Conservation (phyloP, 805 yeast species). For the Komagataella ulmi region DNA sequence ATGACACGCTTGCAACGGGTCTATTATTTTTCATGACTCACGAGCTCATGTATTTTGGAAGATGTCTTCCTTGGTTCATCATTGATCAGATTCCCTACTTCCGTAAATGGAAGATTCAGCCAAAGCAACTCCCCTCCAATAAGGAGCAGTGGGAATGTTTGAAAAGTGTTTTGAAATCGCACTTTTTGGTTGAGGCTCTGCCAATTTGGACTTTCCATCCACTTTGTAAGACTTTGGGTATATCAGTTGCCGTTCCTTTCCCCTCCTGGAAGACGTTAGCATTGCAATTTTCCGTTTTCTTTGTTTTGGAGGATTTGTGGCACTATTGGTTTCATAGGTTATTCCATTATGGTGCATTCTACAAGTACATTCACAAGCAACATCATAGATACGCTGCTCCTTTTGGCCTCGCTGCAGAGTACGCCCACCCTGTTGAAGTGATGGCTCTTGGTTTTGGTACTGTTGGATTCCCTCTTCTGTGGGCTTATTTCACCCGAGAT, state of each 20-base stretch:
- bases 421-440: constrained; percentile 49
- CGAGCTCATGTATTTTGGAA: constrained; percentile 43
- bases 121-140: constrained; percentile 33
- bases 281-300: constrained; percentile 32
- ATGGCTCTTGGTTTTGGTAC: constrained; percentile 46
- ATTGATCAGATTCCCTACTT: constrained; percentile 40
- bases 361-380: constrained; percentile 44
- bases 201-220: constrained; percentile 58
- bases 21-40: constrained; percentile 39
- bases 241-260: constrained; percentile 38
- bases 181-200: constrained; percentile 42
- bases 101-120: constrained; percentile 40
- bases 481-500: constrained; percentile 29
- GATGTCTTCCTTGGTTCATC: constrained; percentile 46
- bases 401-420: constrained; percentile 48
- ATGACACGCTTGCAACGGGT: constrained; percentile 46
- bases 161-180: constrained; percentile 42
- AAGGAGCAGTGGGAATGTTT: constrained; percentile 52
- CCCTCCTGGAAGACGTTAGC: constrained; percentile 28
- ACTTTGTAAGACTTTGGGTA: constrained; percentile 32
- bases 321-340: constrained; percentile 47
- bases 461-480: constrained; percentile 45
- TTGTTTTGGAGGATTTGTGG: constrained; percentile 44
- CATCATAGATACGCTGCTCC: constrained; percentile 54
- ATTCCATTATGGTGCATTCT: constrained; percentile 42